Conservation (phyloP, 805 yeast genomes). For the Sugiyamaella americana region DNA sequence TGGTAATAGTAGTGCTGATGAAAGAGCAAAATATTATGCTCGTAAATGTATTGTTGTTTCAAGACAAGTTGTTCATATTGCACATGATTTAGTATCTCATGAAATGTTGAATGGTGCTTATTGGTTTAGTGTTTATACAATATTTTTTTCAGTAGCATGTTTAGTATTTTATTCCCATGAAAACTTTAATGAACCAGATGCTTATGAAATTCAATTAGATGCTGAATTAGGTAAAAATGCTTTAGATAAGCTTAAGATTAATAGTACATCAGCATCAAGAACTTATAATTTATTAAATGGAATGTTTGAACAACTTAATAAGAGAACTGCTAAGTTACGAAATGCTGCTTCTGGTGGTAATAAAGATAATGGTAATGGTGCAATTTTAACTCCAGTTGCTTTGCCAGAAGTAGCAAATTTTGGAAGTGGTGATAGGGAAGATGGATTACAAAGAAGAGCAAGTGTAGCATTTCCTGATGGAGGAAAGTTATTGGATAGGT, state of each 20-base stretch:
- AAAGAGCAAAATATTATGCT: conserved; percentile 65
- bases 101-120: conserved; percentile 75
- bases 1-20: conserved; percentile 34
- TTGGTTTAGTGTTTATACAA: conserved; percentile 87
- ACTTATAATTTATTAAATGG: conserved; percentile 75
- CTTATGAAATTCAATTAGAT: conserved; percentile 51
- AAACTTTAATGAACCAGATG: conserved; percentile 28
- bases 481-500: conserved; percentile 6
- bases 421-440: conserved; percentile 5
- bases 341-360: conserved; percentile 1
- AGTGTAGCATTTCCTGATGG: conserved; percentile 1
- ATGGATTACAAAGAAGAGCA: neutral
- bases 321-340: conserved; percentile 16
- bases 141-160: conserved; percentile 84
- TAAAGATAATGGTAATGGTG: neutral
- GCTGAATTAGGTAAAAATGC: conserved; percentile 79
- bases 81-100: conserved; percentile 71
- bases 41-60: conserved; percentile 81
- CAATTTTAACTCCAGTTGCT: conserved; percentile 2
- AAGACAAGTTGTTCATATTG: conserved; percentile 69
- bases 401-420: conserved; percentile 10
- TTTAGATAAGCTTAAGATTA: conserved; percentile 61
- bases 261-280: conserved; percentile 70
- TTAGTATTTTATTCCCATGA: conserved; percentile 72
- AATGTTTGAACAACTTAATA: conserved; percentile 35